Evolutionary conservation across 164 flowering plant species (phyloP).

Genomic region (grape (Vitis vinifera)): DNA sequence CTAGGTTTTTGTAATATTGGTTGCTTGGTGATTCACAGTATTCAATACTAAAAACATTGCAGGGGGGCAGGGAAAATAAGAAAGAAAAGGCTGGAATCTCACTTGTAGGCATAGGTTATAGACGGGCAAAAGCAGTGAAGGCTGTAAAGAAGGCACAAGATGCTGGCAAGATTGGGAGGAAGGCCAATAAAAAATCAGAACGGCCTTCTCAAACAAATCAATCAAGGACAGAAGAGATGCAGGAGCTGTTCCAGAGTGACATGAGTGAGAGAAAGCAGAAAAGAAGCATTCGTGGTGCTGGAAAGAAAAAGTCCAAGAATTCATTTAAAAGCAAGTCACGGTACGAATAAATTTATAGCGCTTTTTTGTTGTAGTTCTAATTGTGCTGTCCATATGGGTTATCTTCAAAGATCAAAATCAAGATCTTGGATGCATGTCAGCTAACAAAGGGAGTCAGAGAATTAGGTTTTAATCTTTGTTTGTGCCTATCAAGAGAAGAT

Average conservation of each 20-base stretch:
- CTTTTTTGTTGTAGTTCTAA: background rate
- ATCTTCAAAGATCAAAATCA: background rate
- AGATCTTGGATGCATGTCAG: background rate
- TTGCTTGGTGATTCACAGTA: background rate
- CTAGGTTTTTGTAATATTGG: background rate
- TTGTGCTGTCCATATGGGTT: background rate
- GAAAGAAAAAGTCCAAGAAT: constrained; percentile 52
- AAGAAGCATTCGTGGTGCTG: constrained; percentile 26
- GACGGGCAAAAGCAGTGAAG: constrained; percentile 81
- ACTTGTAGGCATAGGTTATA: constrained; percentile 74
- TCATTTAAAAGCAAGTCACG: constrained; percentile 96
- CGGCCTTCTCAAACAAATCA: constrained; percentile 38
- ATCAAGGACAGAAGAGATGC: constrained; percentile 75
- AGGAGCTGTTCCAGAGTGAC: constrained; percentile 73
- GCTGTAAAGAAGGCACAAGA: constrained; percentile 64
- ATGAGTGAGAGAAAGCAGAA: constrained; percentile 73
- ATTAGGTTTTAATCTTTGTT: background rate
- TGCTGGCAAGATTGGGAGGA: constrained; percentile 56
- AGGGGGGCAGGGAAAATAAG: constrained; percentile 47
- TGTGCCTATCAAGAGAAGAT: background rate
- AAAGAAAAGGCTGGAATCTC: constrained; percentile 59
- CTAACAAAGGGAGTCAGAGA: background rate
- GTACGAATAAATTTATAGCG: constrained; percentile 34
- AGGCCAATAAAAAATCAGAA: constrained; percentile 35
- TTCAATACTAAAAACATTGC: constrained; percentile 4